Base-by-base conservation (phyloP, 352 stramenopile species). In the Phytophthora melonis region DNA sequence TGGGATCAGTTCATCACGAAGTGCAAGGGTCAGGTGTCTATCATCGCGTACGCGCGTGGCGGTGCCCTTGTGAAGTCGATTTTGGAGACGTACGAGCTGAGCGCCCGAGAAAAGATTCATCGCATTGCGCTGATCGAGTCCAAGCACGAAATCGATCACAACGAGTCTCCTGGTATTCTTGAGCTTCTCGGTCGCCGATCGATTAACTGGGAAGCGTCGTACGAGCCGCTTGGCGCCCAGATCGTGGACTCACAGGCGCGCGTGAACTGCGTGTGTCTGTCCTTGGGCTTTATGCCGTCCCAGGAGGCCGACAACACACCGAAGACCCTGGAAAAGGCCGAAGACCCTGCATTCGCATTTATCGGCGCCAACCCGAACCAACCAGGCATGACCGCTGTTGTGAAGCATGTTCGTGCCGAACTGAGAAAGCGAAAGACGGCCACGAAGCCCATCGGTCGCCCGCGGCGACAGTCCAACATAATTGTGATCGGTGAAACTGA, bases 181-280 rank as follows among this genome's bases (percentile, higher is more conserved):
- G 90, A 95, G 65, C 75, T 97, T 34, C 84, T 97, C 47, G 90
- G 89, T 25, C 85, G 88, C n/a, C 85, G 90, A 54, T 92, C 90
- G 30, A 95, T 97, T 69, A 95, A 97, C 65, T 97, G 90, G 90
- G 90, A 97, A 52, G 86, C 89, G 9, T 94, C 82, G n/a, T 92
- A 88, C 25, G 89, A 96, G 66, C 78, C 89, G 4, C 87, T 95
- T 63, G 90, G 89, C 56, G 88, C 83, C 45, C 90, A 97, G 61
- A 94, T 97, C 54, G 87, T 95, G 25, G 88, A 97, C 58, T 94
- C 88, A 27, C 91, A 97, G 63, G 86, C 86, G 11, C 89, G 90
- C 41, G 90, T 97, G 4, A 91, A 91, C 25, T 97, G 90, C 56
- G 89, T 97, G 7, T 97, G 90, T 61, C 70, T 97, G 3, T 97